phyloP scores from a whole-genome alignment of 2,329 filamentous ascomycete species.

The Thelonectria olida region DNA sequence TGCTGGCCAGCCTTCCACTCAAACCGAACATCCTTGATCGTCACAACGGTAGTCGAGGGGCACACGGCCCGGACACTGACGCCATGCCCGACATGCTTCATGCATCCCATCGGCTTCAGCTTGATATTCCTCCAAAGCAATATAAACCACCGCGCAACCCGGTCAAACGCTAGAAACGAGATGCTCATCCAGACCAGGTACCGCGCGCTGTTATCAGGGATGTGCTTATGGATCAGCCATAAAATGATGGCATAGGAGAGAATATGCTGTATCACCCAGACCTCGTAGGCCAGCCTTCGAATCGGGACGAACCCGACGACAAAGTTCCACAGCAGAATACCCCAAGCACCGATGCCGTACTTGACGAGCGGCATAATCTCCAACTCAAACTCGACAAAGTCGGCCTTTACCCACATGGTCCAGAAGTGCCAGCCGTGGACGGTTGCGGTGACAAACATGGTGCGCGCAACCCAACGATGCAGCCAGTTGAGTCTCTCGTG shows the following conservation, averaged over 20 bases:
- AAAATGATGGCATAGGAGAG: conserved; percentile 68
- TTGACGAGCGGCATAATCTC: conserved; percentile 70
- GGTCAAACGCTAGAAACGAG: conserved; percentile 69
- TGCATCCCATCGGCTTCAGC: conserved; percentile 50
- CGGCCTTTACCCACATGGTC: conserved; percentile 67
- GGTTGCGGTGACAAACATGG: conserved; percentile 73
- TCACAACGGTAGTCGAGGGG: conserved; percentile 63
- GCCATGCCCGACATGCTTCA: conserved; percentile 61
- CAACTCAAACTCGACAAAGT: conserved; percentile 67
- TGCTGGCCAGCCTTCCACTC: conserved; percentile 68
- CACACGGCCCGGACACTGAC: conserved; percentile 59
- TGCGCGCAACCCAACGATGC: conserved; percentile 76
- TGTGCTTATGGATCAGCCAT: conserved; percentile 70
- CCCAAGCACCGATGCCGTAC: conserved; percentile 75
- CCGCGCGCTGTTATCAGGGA: conserved; percentile 62
- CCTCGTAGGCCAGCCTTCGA: conserved; percentile 72
- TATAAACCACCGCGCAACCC: conserved; percentile 59
- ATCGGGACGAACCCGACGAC: conserved; percentile 71
- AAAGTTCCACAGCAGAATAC: conserved; percentile 70
- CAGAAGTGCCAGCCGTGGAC: conserved; percentile 78
- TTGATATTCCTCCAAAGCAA: conserved; percentile 64
- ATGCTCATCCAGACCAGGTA: conserved; percentile 75
- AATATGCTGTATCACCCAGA: conserved; percentile 76
- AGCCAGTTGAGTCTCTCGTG: conserved; percentile 79
- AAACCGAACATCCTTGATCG: conserved; percentile 68